Evolutionary conservation across 2,329 filamentous ascomycete species (phyloP), one percentile per base, ranked within the genome.

Genomic region (Teratosphaeriaceae sp.): DNA sequence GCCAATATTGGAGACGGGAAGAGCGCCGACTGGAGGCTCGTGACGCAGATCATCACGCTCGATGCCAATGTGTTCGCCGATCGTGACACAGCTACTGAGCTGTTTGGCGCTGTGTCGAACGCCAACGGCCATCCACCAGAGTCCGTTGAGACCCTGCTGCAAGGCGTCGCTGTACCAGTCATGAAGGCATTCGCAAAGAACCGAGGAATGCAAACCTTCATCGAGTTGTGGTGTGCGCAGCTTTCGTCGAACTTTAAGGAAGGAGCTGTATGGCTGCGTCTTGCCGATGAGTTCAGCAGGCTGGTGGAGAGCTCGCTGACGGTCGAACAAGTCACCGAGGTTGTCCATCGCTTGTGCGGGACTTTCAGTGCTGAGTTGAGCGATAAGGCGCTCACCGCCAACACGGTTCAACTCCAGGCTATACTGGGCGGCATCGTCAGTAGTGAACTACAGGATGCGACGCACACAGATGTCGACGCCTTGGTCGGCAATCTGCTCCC

Each of bases 1-100:
- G 46, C 45, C 24, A 35, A 29, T 15, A 19, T 46, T 19, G 20
- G 15, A 31, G 23, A 20, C 13, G 27, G 19, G 5, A 8, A 34
- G 3, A 11, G 9, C 9, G 16, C 21, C 20, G 18, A 13, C 39
- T 72, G 69, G 66, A 43, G 49, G 2, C 48, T 75, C 16, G 42
- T 74, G 16, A 61, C 65, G 11, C 62, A 65, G 22, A 55, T 72
- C n/a, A 56, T 74, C 15, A 54, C 61, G 18, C 65, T 72, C 39
- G 70, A 75, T 48, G 52, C 68, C 2, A 68, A 68, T 46, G 63
- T 71, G 4, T 73, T 75, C 47, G 58, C 71, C 7, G 50, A 50
- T 23, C 36, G 22, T 31, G 22, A 20, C 19, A 41, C 21, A 20
- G 31, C 37, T 12, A 16, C n/a, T 7, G 21, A 13, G 18, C 34